These are phyloP conservation scores for Cladosporium sp. DNA, from an alignment of 2,329 filamentous ascomycete genomes.

Conservation along the genomic window DNA sequence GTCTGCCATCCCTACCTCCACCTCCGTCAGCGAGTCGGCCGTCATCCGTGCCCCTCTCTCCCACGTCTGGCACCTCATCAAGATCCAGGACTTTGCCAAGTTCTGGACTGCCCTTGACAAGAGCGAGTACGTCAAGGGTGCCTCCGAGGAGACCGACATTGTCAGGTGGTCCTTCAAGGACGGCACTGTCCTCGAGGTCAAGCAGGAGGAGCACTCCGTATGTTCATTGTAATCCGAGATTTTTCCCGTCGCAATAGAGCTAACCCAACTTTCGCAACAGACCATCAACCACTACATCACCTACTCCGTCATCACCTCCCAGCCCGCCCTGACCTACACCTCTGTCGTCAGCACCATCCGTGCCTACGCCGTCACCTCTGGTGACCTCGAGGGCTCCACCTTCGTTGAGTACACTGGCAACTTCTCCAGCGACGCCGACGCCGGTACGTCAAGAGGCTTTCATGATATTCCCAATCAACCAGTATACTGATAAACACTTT, in stretches of 20 bases:
- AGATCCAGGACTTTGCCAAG: constrained; percentile 63
- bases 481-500: constrained; percentile 10
- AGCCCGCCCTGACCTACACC: constrained; percentile 62
- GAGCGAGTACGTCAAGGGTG: constrained; percentile 60
- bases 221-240: constrained; percentile 23
- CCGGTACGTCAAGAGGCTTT: constrained; percentile 45
- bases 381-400: constrained; percentile 58
- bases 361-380: constrained; percentile 61
- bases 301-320: constrained; percentile 64
- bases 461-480: background rate
- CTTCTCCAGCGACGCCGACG: constrained; percentile 67
- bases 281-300: constrained; percentile 71
- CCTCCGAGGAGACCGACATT: constrained; percentile 58
- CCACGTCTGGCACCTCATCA: constrained; percentile 69
- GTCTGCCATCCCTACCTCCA: constrained; percentile 56
- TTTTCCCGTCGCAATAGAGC: background rate
- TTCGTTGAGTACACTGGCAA: constrained; percentile 66
- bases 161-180: constrained; percentile 69
- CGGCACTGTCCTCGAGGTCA: constrained; percentile 63
- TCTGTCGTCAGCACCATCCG: constrained; percentile 63
- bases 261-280: constrained; percentile 32
- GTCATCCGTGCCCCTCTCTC: constrained; percentile 64
- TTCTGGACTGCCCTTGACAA: constrained; percentile 62
- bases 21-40: constrained; percentile 60
- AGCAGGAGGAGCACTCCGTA: constrained; percentile 72